These are phyloP conservation scores for Antarctomyces pellizariae DNA, from an alignment of 495 filamentous ascomycete species.

Conservation along the genomic window DNA sequence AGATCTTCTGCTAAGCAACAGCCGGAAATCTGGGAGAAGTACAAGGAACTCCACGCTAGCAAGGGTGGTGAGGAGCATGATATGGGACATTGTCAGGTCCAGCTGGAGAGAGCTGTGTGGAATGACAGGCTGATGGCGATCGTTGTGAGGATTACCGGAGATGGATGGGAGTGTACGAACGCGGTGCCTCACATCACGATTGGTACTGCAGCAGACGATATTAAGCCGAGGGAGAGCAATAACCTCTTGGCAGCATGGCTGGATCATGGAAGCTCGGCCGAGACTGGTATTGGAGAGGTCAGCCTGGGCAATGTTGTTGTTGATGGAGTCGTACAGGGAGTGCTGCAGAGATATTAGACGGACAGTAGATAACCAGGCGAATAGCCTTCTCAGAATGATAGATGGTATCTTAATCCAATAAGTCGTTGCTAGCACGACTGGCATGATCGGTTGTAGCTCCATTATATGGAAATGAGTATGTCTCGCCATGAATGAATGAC, in stretches of 20 bases:
- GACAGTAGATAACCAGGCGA: too few relatives aligned
- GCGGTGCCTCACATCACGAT: constrained; percentile 69
- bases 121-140: constrained; percentile 72
- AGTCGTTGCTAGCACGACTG: too few relatives aligned
- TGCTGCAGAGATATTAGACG: constrained; percentile 8
- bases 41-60: constrained; percentile 25
- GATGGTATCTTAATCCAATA: too few relatives aligned
- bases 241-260: constrained; percentile 52
- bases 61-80: constrained; percentile 15
- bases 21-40: constrained; percentile 47
- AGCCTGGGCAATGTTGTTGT: constrained; percentile 15
- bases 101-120: constrained; percentile 44
- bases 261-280: constrained; percentile 20
- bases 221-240: constrained; percentile 92
- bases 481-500: too few relatives aligned
- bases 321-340: constrained; percentile 10
- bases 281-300: constrained; percentile 22
- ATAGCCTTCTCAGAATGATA: too few relatives aligned
- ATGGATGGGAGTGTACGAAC: constrained; percentile 47
- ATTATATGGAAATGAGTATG: too few relatives aligned
- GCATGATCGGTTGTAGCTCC: too few relatives aligned
- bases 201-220: constrained; percentile 41
- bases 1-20: constrained; percentile 31
- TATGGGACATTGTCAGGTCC: constrained; percentile 23
- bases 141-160: constrained; percentile 38